These are phyloP conservation scores for Eimeria sp. DNA, from an alignment of 169 alveolate genomes.

Conservation along the genomic window DNA sequence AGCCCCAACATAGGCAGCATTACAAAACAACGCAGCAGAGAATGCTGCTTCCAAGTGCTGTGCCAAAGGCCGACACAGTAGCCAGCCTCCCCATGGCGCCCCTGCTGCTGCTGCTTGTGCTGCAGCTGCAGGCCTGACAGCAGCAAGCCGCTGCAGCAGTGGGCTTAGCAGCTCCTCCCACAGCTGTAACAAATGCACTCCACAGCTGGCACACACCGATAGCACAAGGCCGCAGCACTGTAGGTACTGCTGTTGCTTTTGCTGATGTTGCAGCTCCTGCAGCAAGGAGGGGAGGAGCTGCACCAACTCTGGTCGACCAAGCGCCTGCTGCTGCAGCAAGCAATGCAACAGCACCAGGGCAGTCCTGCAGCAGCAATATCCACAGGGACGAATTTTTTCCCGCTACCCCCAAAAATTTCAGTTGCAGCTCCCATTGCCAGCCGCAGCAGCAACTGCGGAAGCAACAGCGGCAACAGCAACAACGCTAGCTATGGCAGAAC, in stretches of 20 bases:
- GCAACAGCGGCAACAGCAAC: not conserved
- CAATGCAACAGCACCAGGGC: slow-evolving; percentile 61
- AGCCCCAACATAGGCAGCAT: slow-evolving; percentile 12
- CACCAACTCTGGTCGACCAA: slow-evolving; percentile 16
- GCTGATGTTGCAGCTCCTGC: slow-evolving; percentile 47
- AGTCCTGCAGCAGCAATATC: slow-evolving; percentile 40
- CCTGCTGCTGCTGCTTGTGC: slow-evolving; percentile 58
- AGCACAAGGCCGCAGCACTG: slow-evolving; percentile 68
- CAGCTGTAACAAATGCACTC: slow-evolving; percentile 37
- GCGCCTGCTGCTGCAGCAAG: slow-evolving; percentile 69
- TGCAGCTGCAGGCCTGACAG: slow-evolving; percentile 25
- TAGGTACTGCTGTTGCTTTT: slow-evolving; percentile 33
- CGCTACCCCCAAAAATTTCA: not conserved
- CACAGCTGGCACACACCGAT: slow-evolving; percentile 52
- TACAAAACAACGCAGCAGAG: slow-evolving; percentile 45
- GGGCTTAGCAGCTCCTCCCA: slow-evolving; percentile 72
- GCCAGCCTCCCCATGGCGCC: slow-evolving; percentile 63
- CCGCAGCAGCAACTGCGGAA: not conserved
- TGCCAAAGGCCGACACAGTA: slow-evolving; percentile 54
- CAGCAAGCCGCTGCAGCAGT: slow-evolving; percentile 28
- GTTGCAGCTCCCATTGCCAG: not conserved
- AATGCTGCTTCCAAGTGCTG: slow-evolving; percentile 66
- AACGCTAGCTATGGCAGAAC: not conserved
- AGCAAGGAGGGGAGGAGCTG: slow-evolving; percentile 63
- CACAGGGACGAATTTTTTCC: not conserved